Evolutionary conservation across 2,329 filamentous ascomycete genomes (phyloP), one percentile per base, ranked within the genome.

Genomic region (Davidsoniella eucalypti): DNA sequence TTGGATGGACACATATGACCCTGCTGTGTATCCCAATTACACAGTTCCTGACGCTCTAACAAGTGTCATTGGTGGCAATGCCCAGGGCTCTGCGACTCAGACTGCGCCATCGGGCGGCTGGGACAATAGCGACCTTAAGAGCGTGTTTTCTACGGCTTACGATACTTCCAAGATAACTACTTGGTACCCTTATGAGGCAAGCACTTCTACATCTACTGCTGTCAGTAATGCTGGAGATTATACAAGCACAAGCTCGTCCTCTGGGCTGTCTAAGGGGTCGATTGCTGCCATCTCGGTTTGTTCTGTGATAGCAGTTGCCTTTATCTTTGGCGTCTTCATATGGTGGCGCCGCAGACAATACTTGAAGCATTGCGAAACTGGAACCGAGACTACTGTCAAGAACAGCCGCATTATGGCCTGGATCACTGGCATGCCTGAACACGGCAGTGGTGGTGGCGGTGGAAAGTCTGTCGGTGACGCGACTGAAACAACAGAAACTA

Each of bases 1-100:
- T 47, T 94, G 87, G 87, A 67, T 80, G 51, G 72, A 76, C 18
- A 69, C 71, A 2, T 94, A 90, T 60, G 76, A 79, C 39, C 82
- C 84, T 0, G 65, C 72, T 0, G 70, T 68, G 6, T 79, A 74
- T 60, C 69, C 69, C 21, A 64, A 73, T n/a, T 94, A 94, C 60
- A 68, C 69, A 2, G 82, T 92, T 1, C 85, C 84, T 0, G 65
- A 72, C 14, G 68, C 69, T 16, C 74, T 92, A 3, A 69, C 75
- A 49, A 66, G 68, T 0, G 72, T 76, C 54, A 82, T 92, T 47
- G 85, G 85, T 21, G 85, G 86, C 9, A 66, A 71, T 52, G 69
- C 68, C 5, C 67, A 65, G 0, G 85, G 85, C 5, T 76, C 78
- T 10, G 85, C 85, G n/a, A 88, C 80, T 0, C 65, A 76, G 40